Percentiles rank a stretch among this genome's conserved stretches.
These are phyloP conservation scores for Fusarium xylarioides DNA, from an alignment of 2,329 filamentous ascomycete genomes.

Conservation along the genomic window DNA sequence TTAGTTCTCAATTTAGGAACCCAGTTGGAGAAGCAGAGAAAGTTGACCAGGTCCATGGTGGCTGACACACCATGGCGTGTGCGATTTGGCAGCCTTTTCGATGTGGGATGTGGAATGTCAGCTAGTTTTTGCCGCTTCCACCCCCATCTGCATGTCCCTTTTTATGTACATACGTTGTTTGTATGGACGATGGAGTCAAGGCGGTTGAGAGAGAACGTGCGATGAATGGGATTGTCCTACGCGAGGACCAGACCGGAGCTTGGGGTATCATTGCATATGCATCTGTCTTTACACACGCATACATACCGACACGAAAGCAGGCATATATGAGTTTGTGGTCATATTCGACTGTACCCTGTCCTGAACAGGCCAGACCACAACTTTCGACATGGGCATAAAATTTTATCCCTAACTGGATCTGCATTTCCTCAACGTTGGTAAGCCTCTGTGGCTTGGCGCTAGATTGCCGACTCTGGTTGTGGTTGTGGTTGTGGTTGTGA, in stretches of 20 bases:
- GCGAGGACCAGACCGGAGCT: slow-evolving; percentile 37
- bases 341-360: slow-evolving; percentile 8
- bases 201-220: slow-evolving; percentile 42
- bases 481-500: neutral
- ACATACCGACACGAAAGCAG: slow-evolving; percentile 33
- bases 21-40: slow-evolving; percentile 34
- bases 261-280: slow-evolving; percentile 43
- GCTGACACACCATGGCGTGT: slow-evolving; percentile 37
- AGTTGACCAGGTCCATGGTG: slow-evolving; percentile 23
- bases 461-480: slow-evolving; percentile 22
- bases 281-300: slow-evolving; percentile 38
- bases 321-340: slow-evolving; percentile 19
- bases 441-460: slow-evolving; percentile 29
- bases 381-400: slow-evolving; percentile 19
- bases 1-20: slow-evolving; percentile 41
- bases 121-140: slow-evolving; percentile 29
- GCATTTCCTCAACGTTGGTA: slow-evolving; percentile 27
- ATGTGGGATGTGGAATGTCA: slow-evolving; percentile 30
- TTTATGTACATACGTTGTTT: slow-evolving; percentile 17
- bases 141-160: slow-evolving; percentile 26
- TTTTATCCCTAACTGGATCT: slow-evolving; percentile 24
- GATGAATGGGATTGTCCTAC: slow-evolving; percentile 41
- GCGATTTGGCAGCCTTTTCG: slow-evolving; percentile 13
- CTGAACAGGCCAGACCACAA: neutral
- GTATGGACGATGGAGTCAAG: slow-evolving; percentile 26